These are phyloP conservation scores for Codiaeum variegatum DNA, from an alignment of 441 rosid species.

Conservation along the genomic window DNA sequence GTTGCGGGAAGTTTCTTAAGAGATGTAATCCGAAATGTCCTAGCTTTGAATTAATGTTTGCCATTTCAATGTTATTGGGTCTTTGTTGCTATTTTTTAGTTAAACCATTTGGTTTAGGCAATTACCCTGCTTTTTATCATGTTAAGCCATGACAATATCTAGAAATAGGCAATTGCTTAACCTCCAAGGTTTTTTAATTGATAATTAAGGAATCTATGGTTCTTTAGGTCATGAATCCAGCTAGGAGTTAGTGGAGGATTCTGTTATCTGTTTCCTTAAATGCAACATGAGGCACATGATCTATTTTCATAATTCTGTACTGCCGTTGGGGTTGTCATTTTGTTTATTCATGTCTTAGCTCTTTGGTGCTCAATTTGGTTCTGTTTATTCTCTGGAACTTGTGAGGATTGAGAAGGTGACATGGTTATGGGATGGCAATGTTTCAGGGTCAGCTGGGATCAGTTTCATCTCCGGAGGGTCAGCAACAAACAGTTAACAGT, in stretches of 20 bases:
- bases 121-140: not conserved
- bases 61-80: not conserved
- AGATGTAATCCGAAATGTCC: not conserved
- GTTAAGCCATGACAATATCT: not conserved
- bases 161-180: not conserved
- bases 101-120: not conserved
- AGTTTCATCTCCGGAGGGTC: conserved; percentile 77
- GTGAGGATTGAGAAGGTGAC: conserved; percentile 18
- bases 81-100: conserved; percentile 8
- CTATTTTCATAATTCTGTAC: not conserved
- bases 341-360: conserved; percentile 8
- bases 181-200: not conserved
- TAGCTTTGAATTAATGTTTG: not conserved
- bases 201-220: not conserved
- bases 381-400: conserved; percentile 10
- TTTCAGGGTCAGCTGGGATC: conserved; percentile 84
- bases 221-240: not conserved
- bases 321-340: not conserved
- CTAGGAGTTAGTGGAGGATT: not conserved
- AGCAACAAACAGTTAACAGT: conserved; percentile 53
- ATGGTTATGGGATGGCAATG: conserved; percentile 24
- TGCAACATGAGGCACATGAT: not conserved
- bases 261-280: not conserved
- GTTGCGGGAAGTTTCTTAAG: not conserved
- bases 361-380: conserved; percentile 4